These are phyloP conservation scores for Blastobotrys illinoisensis DNA, from an alignment of 1,139 yeast species.

Conservation along the genomic window DNA sequence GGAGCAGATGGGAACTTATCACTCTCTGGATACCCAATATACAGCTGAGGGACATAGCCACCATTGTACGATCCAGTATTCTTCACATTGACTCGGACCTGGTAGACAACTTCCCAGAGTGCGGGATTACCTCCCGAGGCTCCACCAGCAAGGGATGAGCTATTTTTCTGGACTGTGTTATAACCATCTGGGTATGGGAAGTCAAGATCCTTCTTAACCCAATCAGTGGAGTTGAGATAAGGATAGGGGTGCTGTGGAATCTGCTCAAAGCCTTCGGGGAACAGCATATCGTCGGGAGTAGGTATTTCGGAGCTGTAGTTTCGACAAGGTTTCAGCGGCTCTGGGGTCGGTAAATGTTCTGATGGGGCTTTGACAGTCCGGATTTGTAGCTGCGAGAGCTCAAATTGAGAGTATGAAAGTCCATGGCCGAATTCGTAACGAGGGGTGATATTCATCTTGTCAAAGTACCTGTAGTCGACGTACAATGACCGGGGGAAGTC, in stretches of 20 bases:
- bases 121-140: conserved; percentile 50
- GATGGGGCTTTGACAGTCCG: conserved; percentile 42
- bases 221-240: conserved; percentile 21
- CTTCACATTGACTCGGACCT: conserved; percentile 44
- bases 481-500: conserved; percentile 30
- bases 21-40: conserved; percentile 49
- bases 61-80: conserved; percentile 50
- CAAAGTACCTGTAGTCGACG: conserved; percentile 51
- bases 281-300: conserved; percentile 47
- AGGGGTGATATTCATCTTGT: conserved; percentile 50
- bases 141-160: conserved; percentile 51
- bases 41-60: conserved; percentile 54
- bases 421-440: conserved; percentile 60
- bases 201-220: conserved; percentile 26
- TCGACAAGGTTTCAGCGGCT: conserved; percentile 33
- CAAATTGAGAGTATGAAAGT: conserved; percentile 49
- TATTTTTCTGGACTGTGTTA: conserved; percentile 34
- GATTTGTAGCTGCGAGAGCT: conserved; percentile 23
- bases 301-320: conserved; percentile 30
- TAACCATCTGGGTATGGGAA: conserved; percentile 53
- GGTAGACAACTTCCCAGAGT: conserved; percentile 42
- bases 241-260: conserved; percentile 27
- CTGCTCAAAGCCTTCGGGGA: conserved; percentile 35
- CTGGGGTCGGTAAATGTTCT: conserved; percentile 47
- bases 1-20: conserved; percentile 41